Evolutionary conservation across 192 early-diverging fungal genomes (phyloP), one percentile per base, ranked within the genome.

Genomic region (Lunasporangiospora selenospora): DNA sequence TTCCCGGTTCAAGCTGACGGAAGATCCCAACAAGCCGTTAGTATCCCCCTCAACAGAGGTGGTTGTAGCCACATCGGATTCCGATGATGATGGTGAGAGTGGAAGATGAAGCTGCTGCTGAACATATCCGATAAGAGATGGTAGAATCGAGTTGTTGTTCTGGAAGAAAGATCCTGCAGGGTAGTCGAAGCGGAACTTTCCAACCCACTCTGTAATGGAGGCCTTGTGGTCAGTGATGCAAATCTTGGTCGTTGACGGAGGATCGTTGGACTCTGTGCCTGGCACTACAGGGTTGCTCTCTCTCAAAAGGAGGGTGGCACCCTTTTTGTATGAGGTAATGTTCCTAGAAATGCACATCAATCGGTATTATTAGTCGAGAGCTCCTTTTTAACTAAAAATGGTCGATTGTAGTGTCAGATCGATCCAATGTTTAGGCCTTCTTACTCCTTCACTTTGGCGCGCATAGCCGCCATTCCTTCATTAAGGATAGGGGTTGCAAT

Each of bases 141-240:
- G 86, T 36, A 90, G 65, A 21, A 90, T 87, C 51, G 81, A 83
- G 40, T 80, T 79, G 58, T 91, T 89, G 79, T 81, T 83, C 59
- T 91, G 89, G 77, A 85, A 91, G 57, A 91, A 89, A 16, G 82
- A 82, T 13, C 85, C 82, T 42, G 85, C 83, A 2, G 87, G 87
- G 60, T 83, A 85, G 42, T 79, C 79, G 53, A 90, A 85, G 32
- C 84, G 81, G 46, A 82, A 65, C 23, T 83, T 79, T 4, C 67
- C 80, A 33, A 86, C 81, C 48, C 80, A 77, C 41, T 86, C 84
- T 29, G 80, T 83, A 32, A 86, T 81, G 55, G 63, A 80, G 30
- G 66, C 79, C 55, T 82, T 86, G 42, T 77, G 82, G 24, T 86
- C 78, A 7, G 81, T 69, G n/a, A 83, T 65, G 26, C 75, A 86